Conservation (phyloP, 345 rosid genomes). For the Geranium brycei region DNA sequence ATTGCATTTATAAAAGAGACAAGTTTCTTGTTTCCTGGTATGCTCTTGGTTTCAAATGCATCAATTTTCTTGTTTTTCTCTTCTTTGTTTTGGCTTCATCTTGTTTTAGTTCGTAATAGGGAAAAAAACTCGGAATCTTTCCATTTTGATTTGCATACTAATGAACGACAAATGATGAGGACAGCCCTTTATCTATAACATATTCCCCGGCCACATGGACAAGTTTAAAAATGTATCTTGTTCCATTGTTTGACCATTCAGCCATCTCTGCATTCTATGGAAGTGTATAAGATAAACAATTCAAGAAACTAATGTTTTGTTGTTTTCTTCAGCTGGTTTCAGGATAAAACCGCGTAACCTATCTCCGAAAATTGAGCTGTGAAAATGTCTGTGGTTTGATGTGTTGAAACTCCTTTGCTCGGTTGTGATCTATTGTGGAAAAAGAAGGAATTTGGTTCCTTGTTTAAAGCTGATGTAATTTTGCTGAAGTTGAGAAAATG, state of each 20-base stretch:
- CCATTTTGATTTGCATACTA: conserved; percentile 7
- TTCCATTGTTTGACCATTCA: conserved; percentile 18
- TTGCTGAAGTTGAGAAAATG: conserved; percentile 46
- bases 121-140: background rate
- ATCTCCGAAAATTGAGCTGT: conserved; percentile 26
- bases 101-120: background rate
- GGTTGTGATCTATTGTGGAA: conserved; percentile 29
- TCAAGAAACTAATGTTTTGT: conserved; percentile 26
- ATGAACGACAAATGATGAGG: conserved; percentile 24
- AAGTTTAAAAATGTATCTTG: conserved; percentile 14
- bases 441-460: conserved; percentile 17
- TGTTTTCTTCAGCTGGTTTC: conserved; percentile 37
- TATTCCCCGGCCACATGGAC: conserved; percentile 55
- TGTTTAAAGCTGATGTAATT: conserved; percentile 19
- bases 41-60: conserved; percentile 2
- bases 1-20: too few species aligned
- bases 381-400: conserved; percentile 20
- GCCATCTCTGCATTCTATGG: conserved; percentile 20
- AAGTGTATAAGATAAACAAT: conserved; percentile 23
- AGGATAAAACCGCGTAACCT: conserved; percentile 19
- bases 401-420: background rate
- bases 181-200: conserved; percentile 10
- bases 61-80: conserved; percentile 12
- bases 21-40: conserved; percentile 23
- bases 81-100: background rate